These are phyloP conservation scores for Didymella arachidicola DNA, from an alignment of 2,329 filamentous ascomycete species.

Conservation along the genomic window DNA sequence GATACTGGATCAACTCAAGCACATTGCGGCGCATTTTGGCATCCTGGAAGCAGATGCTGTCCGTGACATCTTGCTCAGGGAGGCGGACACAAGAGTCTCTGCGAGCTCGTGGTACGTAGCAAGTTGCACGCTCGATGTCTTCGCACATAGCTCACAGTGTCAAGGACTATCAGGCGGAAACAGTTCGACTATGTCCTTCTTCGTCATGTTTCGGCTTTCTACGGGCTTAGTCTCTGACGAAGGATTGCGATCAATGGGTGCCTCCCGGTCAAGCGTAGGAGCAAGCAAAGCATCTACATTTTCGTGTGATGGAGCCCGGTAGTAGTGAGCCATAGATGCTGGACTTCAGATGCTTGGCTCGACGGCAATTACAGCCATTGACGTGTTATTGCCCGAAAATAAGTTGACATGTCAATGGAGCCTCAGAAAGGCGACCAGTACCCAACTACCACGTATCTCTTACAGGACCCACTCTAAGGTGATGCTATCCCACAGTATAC, in stretches of 20 bases:
- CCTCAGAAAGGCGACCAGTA: not conserved
- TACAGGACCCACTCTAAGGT: slow-evolving; percentile 40
- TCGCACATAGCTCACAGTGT: not conserved
- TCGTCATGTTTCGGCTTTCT: not conserved
- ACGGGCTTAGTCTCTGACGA: not conserved
- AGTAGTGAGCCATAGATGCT: not conserved
- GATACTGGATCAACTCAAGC: slow-evolving; percentile 1
- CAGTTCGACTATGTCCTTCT: slow-evolving; percentile 2
- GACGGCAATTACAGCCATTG: no score
- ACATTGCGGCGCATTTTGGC: slow-evolving; percentile 1
- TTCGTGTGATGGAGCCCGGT: no score
- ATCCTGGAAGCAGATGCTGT: not conserved
- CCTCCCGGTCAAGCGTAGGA: not conserved
- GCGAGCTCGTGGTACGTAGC: not conserved
- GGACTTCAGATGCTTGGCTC: no score
- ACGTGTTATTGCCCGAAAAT: not conserved
- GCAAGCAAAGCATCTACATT: no score
- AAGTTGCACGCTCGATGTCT: not conserved
- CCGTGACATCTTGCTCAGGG: not conserved
- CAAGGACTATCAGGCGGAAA: not conserved
- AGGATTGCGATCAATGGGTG: no score
- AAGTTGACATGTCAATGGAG: not conserved
- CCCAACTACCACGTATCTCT: not conserved
- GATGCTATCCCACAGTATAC: slow-evolving; percentile 50
- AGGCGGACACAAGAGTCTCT: not conserved